These are phyloP conservation scores for Ceratobasidium sp. DNA, from an alignment of 1,284 basidiomycete genomes.

Conservation along the genomic window DNA sequence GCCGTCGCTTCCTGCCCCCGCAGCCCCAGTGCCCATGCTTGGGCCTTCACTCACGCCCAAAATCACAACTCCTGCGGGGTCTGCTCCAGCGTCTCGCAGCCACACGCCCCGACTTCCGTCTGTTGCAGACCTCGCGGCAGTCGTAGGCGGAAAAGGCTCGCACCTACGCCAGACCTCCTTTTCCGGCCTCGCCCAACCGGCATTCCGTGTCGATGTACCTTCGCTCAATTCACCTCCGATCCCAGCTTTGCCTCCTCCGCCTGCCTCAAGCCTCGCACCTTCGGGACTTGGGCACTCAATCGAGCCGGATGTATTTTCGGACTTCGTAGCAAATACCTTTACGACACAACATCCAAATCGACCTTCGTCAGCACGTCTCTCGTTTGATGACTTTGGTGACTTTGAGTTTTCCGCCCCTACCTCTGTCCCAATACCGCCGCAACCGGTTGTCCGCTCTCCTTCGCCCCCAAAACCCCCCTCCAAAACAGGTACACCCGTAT, in stretches of 20 bases:
- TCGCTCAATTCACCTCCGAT: conserved; percentile 22
- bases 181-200: conserved; percentile 17
- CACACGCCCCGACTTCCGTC: conserved; percentile 41
- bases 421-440: background rate
- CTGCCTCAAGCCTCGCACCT: background rate
- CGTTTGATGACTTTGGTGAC: conserved; percentile 41
- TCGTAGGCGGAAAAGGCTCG: conserved; percentile 30
- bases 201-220: conserved; percentile 27
- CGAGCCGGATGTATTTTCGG: conserved; percentile 26
- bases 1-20: conserved; percentile 4
- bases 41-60: conserved; percentile 31
- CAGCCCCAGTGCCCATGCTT: background rate
- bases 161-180: conserved; percentile 42
- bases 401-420: conserved; percentile 31
- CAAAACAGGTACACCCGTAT: conserved; percentile 39
- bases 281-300: background rate
- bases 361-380: conserved; percentile 12
- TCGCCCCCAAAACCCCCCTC: conserved; percentile 35
- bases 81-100: conserved; percentile 31
- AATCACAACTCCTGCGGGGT: conserved; percentile 36
- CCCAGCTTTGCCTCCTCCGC: conserved; percentile 31
- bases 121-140: conserved; percentile 18
- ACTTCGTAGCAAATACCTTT: conserved; percentile 17
- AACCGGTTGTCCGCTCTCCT: conserved; percentile 23
- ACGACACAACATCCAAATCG: background rate